Base-by-base conservation (phyloP, 768 basidiomycete species). In the Trametopsis cervina region DNA sequence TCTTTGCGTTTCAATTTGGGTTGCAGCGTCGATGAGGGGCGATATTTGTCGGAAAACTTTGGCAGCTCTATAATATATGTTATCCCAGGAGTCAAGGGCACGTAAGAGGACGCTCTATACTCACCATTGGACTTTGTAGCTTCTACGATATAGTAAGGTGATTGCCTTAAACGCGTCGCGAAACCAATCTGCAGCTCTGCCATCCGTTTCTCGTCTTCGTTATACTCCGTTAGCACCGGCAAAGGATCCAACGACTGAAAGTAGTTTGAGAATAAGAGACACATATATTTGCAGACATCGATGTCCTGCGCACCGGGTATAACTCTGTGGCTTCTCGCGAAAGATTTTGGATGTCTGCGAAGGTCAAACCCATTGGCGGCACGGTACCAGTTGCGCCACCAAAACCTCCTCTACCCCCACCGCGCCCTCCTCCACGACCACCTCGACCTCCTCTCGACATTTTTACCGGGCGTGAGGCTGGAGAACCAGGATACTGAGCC, bases 1-100 rank as follows among this genome's bases (percentile, higher is more conserved):
- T 87, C 81, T 54, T 75, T 80, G 42, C 79, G 74, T 60, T 82
- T 85, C 50, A 92, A 70, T 33, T 75, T 69, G 10, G 88, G 85
- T 48, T 81, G 81, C 1, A 75, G 73, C 5, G 73, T 59, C 4
- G 69, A 62, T 6, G 80, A 80, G 2, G 82, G 78, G 5, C 82
- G 75, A 62, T 90, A 89, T 64, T 86, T 88, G 65, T 92, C 89
- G 15, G 87, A 89, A 61, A 89, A 92, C 23, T 85, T 80, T 37
- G 84, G 79, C 3, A 91, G 66, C 37, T 89, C 89, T 87, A 55
- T 47, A 52, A n/a, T n/a, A n/a, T n/a, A n/a, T n/a, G n/a, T n/a
- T n/a, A n/a, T n/a, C n/a, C n/a, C n/a, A n/a, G n/a, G n/a, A n/a
- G n/a, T n/a, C n/a, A n/a, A n/a, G n/a, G n/a, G n/a, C n/a, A n/a